Base-by-base conservation (phyloP, 441 rosid species). In the Theobroma grandiflorum region DNA sequence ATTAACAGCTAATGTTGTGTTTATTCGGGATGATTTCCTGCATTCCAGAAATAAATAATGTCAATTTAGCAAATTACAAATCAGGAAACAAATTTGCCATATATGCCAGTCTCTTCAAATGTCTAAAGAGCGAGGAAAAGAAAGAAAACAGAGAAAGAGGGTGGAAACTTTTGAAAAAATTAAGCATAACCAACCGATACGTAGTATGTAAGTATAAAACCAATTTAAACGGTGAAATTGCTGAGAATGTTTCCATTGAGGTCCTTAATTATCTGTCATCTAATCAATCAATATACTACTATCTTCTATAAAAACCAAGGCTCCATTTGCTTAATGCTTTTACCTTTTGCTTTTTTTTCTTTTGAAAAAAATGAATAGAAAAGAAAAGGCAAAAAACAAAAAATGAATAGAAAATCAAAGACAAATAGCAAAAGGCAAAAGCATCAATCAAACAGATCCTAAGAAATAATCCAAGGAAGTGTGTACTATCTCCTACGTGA, bases 21-120 rank as follows among this genome's bases (percentile, higher is more conserved):
- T 97, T 85, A 97, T 97, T 66, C 90, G 88, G 74, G 94, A 82
- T 72, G 99, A 97, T 93, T 97, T 97, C 87, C 99, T 95, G 98
- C 82, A 83, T 77, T 75, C 79, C 79, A 76, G 43, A 79, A 76
- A 72, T 20, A 78, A 31, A 22, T 57, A 45, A 9, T 69, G 58
- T 64, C 65, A 76, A 72, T 61, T 47, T 64, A 26, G 22, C 16
- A 45, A 20, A 68, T 26, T 49, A 31, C 3, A 45, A 40, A 69
- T 61, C 50, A 75, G 22, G 33, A 52, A 83, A 75, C 49, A 33
- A 55, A 65, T 1, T 33, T 77, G 37, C 43, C 37, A 33, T 16
- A 52, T 64, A 40, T 61, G 61, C 42, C 49, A 63, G 33, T 57
- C 49, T 50, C 35, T 45, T 62, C 5, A 35, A 50, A 47, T 53